Evolutionary conservation across 495 filamentous ascomycete species (phyloP), one percentile per base, ranked within the genome.

Genomic region (Wilcoxina mikolae): DNA sequence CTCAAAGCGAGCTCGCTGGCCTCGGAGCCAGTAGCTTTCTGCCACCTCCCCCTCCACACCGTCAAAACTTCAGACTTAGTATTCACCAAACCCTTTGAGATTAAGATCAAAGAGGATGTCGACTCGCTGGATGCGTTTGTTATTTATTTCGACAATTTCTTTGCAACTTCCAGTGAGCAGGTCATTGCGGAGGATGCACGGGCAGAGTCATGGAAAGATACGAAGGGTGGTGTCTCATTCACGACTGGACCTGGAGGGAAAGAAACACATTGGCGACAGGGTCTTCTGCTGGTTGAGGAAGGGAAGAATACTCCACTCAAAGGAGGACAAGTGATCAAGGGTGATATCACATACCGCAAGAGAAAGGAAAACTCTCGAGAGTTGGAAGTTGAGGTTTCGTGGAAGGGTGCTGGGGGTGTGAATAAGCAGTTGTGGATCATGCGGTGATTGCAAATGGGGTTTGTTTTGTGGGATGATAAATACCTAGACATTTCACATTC

Each of bases 121-220:
- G 93, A 96, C 70, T 94, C 87, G 70, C 77, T 98, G 56, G 93
- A 98, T 68, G 91, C 87, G 22, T 74, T 98, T 33, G 93, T 98
- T 47, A 83, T 94, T 28, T 96, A 93, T 86, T 98, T 98, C 73
- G 91, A 98, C 67, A 96, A 95, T 60, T 89, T 94, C 57, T 98
- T 98, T 71, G 85, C 84, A 31, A 87, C 87, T 27, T 95, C 90
- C 74, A 87, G 89, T 70, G 85, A 87, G 72, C 81, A 83, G 9
- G 80, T 89, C 65, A 47, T 69, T n/a, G 43, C 53, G 2, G 54
- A 50, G n/a, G 48, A 59, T 35, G 62, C 58, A 3, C 56, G 60
- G 38, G 68, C 67, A 0, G 60, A 67, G 54, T 58, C 54, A n/a
- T 72, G 69, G 68, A 60, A 65, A 41, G 56, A 58, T 31, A 49